These are phyloP conservation scores for Bondarzewia mesenterica DNA, from an alignment of 1,284 basidiomycete species.

Conservation along the genomic window DNA sequence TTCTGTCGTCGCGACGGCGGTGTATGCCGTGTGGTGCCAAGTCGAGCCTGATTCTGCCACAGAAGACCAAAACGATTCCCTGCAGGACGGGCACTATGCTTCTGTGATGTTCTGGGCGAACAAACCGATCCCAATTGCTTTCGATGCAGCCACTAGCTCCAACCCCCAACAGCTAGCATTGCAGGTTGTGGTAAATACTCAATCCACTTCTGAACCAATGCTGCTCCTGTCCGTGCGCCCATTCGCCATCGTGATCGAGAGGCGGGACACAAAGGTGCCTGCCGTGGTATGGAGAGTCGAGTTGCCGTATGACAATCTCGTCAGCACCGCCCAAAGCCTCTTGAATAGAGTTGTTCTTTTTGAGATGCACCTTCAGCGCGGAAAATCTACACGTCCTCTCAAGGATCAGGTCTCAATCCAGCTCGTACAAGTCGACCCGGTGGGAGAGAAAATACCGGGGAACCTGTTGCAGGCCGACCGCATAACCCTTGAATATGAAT, in stretches of 20 bases:
- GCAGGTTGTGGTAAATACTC: not conserved
- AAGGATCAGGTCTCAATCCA: not conserved
- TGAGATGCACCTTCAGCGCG: slow-evolving; percentile 2
- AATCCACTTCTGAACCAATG: not conserved
- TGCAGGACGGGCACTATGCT: not conserved
- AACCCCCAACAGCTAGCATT: not conserved
- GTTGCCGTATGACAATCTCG: not conserved
- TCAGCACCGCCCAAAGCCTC: too few relatives aligned
- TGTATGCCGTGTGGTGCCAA: not conserved
- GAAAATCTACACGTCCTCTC: not conserved
- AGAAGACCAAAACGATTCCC: not conserved
- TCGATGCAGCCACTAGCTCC: not conserved
- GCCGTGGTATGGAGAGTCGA: not conserved
- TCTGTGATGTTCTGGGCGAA: not conserved
- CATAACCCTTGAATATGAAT: too few relatives aligned
- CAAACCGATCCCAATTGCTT: not conserved
- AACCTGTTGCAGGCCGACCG: too few relatives aligned
- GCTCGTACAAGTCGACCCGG: not conserved
- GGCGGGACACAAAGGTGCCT: not conserved
- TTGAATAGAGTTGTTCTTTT: not conserved
- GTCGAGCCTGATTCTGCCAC: not conserved
- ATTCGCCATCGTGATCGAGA: not conserved
- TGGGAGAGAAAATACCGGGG: not conserved
- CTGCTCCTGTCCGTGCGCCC: not conserved
- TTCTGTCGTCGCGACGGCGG: not conserved